Base-by-base conservation (phyloP, 306 rosid species). In the Dryas drummondii region DNA sequence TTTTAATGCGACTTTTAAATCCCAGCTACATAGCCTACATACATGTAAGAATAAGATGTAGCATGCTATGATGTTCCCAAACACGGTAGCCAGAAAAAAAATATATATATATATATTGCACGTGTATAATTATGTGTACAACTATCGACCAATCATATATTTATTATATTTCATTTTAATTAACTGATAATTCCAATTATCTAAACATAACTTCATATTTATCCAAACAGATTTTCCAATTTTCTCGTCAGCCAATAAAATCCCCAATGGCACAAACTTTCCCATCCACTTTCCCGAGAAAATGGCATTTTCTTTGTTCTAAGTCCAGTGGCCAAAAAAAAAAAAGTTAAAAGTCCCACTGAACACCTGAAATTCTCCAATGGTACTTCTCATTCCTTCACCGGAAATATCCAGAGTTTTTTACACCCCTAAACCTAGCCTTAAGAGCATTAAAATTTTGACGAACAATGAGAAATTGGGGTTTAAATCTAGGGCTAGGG, bases 311-410 rank as follows among this genome's bases (percentile, higher is more conserved):
- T 37, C 72, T 73, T 66, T 5, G 26, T 44, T 13, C 26, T 41
- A 12, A 75, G 12, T 50, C 66, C 22, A 22, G 22, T 22, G 22
- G 22, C 22, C 22, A 22, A 22, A 22, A 22, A 22, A 22, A 22
- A 22, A 22, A 22, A 22, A 22, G 22, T 22, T 52, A 32, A 9
- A 70, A 50, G 1, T 37, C 11, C 42, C 15, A 4, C 52, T 44
- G 32, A 41, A 52, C 46, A 13, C 54, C 26, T 27, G 7, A 46
- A n/a, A 19, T 12, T 19, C 72, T 61, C 56, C 54, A 55, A 92
- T 92, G 98, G 83, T 88, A 41, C 88, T 88, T 84, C 86, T 84
- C 68, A 45, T 86, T 53, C 88, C 75, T 56, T 83, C 88, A 4
- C 86, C 88, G 6, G 88, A 86, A 66, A 68, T 84, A 22, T 76